These are phyloP conservation scores for Ceratobasidium sp. DNA, from an alignment of 1,284 basidiomycete genomes.

Conservation along the genomic window DNA sequence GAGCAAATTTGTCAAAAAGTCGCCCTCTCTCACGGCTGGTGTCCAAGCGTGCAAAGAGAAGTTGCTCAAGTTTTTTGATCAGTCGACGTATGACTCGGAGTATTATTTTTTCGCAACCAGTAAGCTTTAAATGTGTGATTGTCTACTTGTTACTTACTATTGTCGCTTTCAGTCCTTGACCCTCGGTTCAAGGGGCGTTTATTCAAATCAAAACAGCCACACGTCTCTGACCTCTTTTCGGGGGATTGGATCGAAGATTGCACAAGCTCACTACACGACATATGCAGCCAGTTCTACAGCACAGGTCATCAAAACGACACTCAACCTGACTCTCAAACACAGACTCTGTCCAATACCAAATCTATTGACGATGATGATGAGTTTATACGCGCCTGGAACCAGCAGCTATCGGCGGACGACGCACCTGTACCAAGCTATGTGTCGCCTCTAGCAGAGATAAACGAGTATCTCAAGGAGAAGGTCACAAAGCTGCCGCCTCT, in stretches of 20 bases:
- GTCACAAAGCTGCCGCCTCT: neutral
- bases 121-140: neutral
- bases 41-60: conserved; percentile 39
- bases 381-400: conserved; percentile 5
- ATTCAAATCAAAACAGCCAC: neutral
- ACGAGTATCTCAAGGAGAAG: neutral
- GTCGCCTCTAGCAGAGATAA: neutral
- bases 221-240: neutral
- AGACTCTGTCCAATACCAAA: neutral
- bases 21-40: neutral
- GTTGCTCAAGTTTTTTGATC: conserved; percentile 43
- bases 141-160: too few species aligned
- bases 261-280: neutral
- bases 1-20: neutral
- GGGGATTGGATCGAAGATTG: neutral
- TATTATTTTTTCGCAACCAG: conserved; percentile 35
- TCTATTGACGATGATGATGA: neutral
- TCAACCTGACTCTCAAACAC: too few species aligned
- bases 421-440: neutral
- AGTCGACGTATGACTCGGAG: conserved; percentile 42
- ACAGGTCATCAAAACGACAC: neutral
- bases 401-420: neutral
- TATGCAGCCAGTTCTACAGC: neutral
- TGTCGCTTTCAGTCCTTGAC: neutral
- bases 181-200: conserved; percentile 4